phyloP scores from a whole-genome alignment of 257 asterid genomes.

The Gentiana macrophylla region DNA sequence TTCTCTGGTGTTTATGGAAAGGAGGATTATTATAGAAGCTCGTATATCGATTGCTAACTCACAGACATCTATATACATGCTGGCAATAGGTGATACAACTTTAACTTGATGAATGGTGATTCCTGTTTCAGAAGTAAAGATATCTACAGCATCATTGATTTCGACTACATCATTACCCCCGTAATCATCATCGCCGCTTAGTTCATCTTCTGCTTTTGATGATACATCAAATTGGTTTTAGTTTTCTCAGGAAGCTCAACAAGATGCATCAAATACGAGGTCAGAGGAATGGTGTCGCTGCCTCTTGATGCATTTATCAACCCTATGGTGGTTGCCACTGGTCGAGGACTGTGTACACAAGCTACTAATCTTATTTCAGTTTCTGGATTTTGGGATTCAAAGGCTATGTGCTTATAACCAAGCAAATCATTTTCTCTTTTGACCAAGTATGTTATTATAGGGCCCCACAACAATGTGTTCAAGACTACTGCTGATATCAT shows the following conservation, averaged over 20 bases:
- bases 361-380: conserved; percentile 62
- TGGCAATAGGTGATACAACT: conserved; percentile 57
- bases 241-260: conserved; percentile 82
- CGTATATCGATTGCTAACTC: conserved; percentile 57
- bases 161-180: conserved; percentile 96
- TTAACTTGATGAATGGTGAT: conserved; percentile 58
- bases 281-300: conserved; percentile 43
- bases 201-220: conserved; percentile 80
- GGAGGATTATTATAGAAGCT: conserved; percentile 67
- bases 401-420: conserved; percentile 53
- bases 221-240: conserved; percentile 50
- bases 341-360: conserved; percentile 86
- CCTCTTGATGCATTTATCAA: conserved; percentile 69
- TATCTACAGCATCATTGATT: conserved; percentile 89
- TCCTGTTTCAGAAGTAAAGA: conserved; percentile 65
- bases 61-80: conserved; percentile 62
- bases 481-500: conserved; percentile 69
- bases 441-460: conserved; percentile 67
- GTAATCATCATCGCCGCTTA: conserved; percentile 81
- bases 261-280: conserved; percentile 81
- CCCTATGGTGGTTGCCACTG: conserved; percentile 75
- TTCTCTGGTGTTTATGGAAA: conserved; percentile 94
- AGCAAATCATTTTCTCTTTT: conserved; percentile 62
- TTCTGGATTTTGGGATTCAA: conserved; percentile 68
- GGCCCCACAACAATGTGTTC: conserved; percentile 87